These are phyloP conservation scores for Populus davidiana DNA, from an alignment of 345 rosid genomes.

Conservation along the genomic window DNA sequence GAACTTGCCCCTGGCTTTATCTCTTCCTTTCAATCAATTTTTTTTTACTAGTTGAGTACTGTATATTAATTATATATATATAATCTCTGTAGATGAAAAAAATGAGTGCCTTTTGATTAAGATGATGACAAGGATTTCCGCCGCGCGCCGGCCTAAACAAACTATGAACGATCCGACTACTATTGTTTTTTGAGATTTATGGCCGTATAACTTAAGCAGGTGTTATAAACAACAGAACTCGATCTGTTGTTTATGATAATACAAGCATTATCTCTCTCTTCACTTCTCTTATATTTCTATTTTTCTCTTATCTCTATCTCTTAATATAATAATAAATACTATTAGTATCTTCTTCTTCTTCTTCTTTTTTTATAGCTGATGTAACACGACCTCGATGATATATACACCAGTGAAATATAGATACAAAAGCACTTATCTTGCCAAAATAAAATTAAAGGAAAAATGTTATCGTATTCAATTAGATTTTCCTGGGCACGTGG, in stretches of 20 bases:
- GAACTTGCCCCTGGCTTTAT: background rate
- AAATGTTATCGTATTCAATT: no score
- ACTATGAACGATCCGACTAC: background rate
- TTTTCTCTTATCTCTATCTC: no score
- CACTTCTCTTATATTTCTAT: no score
- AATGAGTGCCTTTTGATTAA: background rate
- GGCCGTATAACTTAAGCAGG: background rate
- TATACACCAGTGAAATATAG: background rate
- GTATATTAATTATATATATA: background rate
- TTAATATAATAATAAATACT: no score
- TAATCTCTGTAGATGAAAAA: background rate
- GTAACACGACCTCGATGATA: no score
- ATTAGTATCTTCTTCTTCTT: no score
- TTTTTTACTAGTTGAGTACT: background rate
- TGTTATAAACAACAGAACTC: no score
- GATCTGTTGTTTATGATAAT: no score
- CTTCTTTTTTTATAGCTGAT: no score
- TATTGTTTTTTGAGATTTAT: background rate
- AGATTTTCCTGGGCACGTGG: conserved; percentile 25
- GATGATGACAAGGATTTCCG: background rate
- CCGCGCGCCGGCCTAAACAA: background rate
- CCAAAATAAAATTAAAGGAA: background rate
- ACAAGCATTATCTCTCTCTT: background rate
- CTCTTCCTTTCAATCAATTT: background rate
- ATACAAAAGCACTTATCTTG: background rate